Percentiles rank a stretch among this genome's conserved stretches.
Evolutionary conservation across 2,329 filamentous ascomycete genomes (phyloP).

Genomic region (Blastomyces silverae): DNA sequence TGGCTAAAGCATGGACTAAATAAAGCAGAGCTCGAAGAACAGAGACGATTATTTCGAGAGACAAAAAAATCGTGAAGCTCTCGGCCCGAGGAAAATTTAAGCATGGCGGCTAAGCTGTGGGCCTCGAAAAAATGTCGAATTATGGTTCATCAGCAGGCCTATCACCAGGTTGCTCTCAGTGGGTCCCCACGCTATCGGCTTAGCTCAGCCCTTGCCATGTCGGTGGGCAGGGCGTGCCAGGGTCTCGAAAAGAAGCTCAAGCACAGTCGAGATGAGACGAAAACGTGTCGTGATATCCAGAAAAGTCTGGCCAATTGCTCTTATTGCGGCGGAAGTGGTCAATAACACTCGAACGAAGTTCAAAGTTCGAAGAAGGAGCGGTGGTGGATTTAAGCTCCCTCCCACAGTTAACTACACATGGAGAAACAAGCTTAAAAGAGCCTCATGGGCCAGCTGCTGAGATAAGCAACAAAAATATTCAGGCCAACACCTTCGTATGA

Average conservation of each 20-base stretch:
- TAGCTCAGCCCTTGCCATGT: no score
- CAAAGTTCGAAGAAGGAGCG: background rate
- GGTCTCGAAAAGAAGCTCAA: background rate
- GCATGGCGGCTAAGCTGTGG: no score
- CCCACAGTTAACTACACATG: background rate
- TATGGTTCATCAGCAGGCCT: no score
- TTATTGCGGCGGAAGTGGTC: no score
- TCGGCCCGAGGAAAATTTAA: background rate
- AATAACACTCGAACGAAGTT: background rate
- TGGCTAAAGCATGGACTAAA: background rate
- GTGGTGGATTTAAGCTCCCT: background rate
- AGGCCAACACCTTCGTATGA: no score
- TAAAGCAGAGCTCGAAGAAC: background rate
- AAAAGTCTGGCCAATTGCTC: background rate
- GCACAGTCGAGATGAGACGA: no score
- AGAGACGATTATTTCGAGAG: background rate
- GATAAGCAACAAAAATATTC: background rate
- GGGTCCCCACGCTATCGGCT: no score
- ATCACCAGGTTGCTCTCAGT: no score
- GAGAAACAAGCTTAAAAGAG: slow-evolving; percentile 6
- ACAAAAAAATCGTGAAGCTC: background rate
- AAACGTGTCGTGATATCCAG: background rate
- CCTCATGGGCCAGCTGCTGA: background rate
- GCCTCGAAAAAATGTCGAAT: no score
- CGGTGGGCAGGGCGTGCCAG: background rate